Percentiles rank a stretch among this genome's conserved stretches.
These are phyloP conservation scores for Arxiozyma slooffiae DNA, from an alignment of 1,139 yeast species.

Conservation along the genomic window DNA sequence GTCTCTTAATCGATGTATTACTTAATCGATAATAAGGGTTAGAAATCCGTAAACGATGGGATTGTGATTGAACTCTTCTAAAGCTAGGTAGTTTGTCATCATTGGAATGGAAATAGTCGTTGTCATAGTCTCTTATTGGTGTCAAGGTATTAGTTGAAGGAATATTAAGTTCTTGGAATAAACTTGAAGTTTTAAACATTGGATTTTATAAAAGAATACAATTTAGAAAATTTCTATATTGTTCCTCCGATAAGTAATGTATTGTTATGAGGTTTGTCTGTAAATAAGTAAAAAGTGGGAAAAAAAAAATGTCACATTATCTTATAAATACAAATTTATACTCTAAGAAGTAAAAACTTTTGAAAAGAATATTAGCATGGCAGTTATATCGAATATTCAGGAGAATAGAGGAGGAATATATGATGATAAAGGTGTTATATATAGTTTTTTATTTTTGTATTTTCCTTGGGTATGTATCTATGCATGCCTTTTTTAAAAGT, in stretches of 20 bases:
- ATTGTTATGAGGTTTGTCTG: neutral
- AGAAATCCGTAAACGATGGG: neutral
- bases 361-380: too few relatives aligned
- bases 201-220: too few relatives aligned
- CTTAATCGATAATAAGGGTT: slow-evolving; percentile 3
- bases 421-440: neutral
- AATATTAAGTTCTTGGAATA: slow-evolving; percentile 18
- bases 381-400: neutral
- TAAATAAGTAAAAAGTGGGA: neutral
- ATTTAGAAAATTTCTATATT: neutral
- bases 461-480: neutral
- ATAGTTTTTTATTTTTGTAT: too few relatives aligned
- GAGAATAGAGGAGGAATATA: neutral
- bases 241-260: neutral
- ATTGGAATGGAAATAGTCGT: slow-evolving; percentile 23
- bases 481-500: neutral
- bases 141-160: slow-evolving; percentile 21
- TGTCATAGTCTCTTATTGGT: slow-evolving; percentile 28
- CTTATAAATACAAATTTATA: neutral
- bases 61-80: slow-evolving; percentile 2
- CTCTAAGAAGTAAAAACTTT: too few relatives aligned
- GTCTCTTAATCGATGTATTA: slow-evolving; percentile 10
- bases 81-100: slow-evolving; percentile 19
- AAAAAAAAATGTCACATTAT: slow-evolving; percentile 3
- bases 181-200: slow-evolving; percentile 26